A percentile compares a stretch with the other conserved stretches of the same genome.
Conservation (phyloP, 164 flowering plant species). For the Annona cherimola region DNA sequence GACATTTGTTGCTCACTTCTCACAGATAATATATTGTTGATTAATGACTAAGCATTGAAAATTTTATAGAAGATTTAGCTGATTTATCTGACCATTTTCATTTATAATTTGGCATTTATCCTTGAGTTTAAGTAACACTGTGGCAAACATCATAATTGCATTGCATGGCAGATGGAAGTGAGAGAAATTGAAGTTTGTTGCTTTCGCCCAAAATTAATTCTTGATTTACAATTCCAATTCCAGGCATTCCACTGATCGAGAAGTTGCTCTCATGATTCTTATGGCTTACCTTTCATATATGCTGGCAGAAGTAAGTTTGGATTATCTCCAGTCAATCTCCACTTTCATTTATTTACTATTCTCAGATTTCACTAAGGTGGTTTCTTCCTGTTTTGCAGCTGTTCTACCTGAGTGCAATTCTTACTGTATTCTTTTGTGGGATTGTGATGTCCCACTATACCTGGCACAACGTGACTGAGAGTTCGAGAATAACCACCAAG, state of each 20-base stretch:
- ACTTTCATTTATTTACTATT: background rate
- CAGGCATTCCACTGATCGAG: slow-evolving; percentile 96
- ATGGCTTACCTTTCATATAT: slow-evolving; percentile 95
- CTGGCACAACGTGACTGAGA: slow-evolving; percentile 94
- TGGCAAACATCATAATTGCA: background rate
- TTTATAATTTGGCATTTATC: too few species aligned
- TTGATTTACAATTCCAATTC: slow-evolving; percentile 4
- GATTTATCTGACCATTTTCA: background rate
- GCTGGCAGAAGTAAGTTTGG: slow-evolving; percentile 73
- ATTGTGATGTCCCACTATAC: slow-evolving; percentile 96
- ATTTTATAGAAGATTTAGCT: too few species aligned
- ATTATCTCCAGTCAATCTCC: background rate
- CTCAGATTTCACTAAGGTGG: background rate
- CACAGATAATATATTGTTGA: background rate
- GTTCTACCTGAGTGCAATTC: slow-evolving; percentile 70
- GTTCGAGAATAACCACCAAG: slow-evolving; percentile 77
- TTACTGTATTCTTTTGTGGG: slow-evolving; percentile 93
- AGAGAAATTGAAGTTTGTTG: background rate
- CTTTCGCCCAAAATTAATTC: background rate
- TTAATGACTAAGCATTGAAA: background rate
- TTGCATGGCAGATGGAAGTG: background rate
- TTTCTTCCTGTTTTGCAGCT: slow-evolving; percentile 47
- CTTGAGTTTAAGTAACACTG: background rate
- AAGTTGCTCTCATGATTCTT: slow-evolving; percentile 91
- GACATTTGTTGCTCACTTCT: background rate